Evolutionary conservation across 1,284 basidiomycete species (phyloP).

Genomic region (Mixia osmundae): DNA sequence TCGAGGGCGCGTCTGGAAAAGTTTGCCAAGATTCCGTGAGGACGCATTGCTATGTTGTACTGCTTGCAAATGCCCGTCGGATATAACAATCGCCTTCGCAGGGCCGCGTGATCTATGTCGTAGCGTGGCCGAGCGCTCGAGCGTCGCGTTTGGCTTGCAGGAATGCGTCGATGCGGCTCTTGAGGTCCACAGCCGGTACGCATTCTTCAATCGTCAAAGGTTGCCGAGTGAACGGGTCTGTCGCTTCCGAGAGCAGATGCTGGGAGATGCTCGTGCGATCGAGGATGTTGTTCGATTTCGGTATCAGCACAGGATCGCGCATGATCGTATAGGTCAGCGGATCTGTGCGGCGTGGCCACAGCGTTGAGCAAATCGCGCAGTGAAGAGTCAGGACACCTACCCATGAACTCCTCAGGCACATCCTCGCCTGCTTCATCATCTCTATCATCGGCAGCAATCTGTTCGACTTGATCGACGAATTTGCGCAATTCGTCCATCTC

Average conservation of each 20-base stretch:
- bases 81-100: too few species aligned
- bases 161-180: conserved; percentile 36
- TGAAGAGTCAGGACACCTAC: conserved; percentile 27
- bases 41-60: too few species aligned
- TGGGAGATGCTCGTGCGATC: conserved; percentile 90
- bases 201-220: conserved; percentile 50
- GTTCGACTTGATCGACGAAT: conserved; percentile 68
- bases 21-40: too few species aligned
- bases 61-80: too few species aligned
- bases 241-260: conserved; percentile 70
- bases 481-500: conserved; percentile 50
- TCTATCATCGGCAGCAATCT: conserved; percentile 46
- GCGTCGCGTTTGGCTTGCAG: too few species aligned
- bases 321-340: conserved; percentile 84
- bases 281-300: conserved; percentile 53
- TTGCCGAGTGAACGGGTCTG: conserved; percentile 15
- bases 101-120: too few species aligned
- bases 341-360: conserved; percentile 33
- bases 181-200: conserved; percentile 39
- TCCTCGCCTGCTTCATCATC: conserved; percentile 79
- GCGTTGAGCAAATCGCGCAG: conserved; percentile 9
- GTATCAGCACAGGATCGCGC: conserved; percentile 82
- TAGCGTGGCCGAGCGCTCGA: too few species aligned
- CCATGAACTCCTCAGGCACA: conserved; percentile 82
- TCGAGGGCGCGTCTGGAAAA: too few species aligned